A percentile compares a stretch with the other conserved stretches of the same genome.
Evolutionary conservation across 2,329 filamentous ascomycete species (phyloP).

Genomic region (Mariannaea sp.): DNA sequence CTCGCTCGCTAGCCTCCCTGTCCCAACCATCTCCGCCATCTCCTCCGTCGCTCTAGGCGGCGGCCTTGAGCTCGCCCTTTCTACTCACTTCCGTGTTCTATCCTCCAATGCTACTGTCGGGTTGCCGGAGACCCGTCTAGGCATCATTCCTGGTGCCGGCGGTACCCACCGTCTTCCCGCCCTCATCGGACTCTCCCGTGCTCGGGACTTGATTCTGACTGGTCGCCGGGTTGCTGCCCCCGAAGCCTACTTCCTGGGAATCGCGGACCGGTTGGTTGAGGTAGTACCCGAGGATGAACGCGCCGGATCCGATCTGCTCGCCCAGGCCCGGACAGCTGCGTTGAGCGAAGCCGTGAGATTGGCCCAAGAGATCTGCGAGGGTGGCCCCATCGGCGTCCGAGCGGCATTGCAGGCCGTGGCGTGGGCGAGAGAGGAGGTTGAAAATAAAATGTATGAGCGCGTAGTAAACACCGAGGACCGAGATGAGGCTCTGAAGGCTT

Average conservation of each 20-base stretch:
- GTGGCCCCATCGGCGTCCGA: constrained; percentile 81
- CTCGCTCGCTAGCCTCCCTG: constrained; percentile 73
- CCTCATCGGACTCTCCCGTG: constrained; percentile 78
- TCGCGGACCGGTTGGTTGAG: constrained; percentile 90
- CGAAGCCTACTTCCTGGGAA: constrained; percentile 89
- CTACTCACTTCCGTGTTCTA: constrained; percentile 88
- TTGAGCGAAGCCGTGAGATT: constrained; percentile 77
- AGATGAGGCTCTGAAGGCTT: constrained; percentile 85
- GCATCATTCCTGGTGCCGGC: constrained; percentile 92
- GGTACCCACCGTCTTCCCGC: constrained; percentile 86
- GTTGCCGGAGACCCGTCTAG: constrained; percentile 88
- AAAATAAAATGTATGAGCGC: constrained; percentile 83
- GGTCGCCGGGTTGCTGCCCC: constrained; percentile 81
- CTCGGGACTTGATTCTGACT: constrained; percentile 89
- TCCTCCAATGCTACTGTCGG: constrained; percentile 77
- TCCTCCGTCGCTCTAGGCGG: constrained; percentile 87
- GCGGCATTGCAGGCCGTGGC: constrained; percentile 80
- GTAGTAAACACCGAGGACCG: constrained; percentile 86
- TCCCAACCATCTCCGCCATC: constrained; percentile 89
- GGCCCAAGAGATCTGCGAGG: constrained; percentile 85
- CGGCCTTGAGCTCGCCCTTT: constrained; percentile 89
- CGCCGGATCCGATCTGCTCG: constrained; percentile 51
- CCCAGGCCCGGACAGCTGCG: constrained; percentile 67
- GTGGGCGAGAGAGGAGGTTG: constrained; percentile 73
- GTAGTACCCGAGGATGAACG: constrained; percentile 63